Conservation (phyloP, 2,329 filamentous ascomycete species). For the Meredithiella fracta region DNA sequence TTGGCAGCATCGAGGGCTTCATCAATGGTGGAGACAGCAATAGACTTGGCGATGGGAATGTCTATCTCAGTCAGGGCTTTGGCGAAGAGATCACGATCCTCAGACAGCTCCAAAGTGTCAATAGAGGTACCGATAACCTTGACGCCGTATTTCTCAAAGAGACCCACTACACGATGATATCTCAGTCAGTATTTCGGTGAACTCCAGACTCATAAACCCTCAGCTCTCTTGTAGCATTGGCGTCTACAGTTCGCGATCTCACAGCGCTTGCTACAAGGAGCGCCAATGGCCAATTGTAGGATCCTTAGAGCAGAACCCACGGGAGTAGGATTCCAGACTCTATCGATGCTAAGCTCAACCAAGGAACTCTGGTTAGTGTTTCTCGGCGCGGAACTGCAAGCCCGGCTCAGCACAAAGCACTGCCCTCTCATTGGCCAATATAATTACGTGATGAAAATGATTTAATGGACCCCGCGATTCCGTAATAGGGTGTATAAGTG, state of each 20-base stretch:
- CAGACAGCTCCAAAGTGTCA: constrained; percentile 75
- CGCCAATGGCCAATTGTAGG: background rate
- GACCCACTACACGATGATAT: constrained; percentile 36
- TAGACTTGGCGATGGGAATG: constrained; percentile 92
- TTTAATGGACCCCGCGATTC: constrained; percentile 2
- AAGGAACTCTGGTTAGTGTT: background rate
- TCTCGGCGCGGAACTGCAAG: constrained; percentile 7
- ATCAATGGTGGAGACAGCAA: constrained; percentile 79
- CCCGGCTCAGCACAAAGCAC: constrained; percentile 7
- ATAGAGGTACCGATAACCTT: constrained; percentile 92
- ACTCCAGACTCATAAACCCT: background rate
- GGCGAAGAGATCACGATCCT: constrained; percentile 84
- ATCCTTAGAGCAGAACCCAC: background rate
- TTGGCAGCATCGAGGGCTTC: constrained; percentile 80
- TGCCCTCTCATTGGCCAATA: background rate
- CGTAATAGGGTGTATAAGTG: background rate
- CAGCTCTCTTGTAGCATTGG: no score
- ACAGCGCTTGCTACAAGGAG: no score
- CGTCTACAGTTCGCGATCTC: background rate
- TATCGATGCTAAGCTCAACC: background rate
- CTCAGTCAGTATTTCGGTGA: background rate
- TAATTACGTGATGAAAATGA: constrained; percentile 10
- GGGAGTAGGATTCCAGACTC: background rate
- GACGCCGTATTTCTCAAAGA: constrained; percentile 89
- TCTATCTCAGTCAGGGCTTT: constrained; percentile 94